These are phyloP conservation scores for Wallacemonas sp. DNA, from an alignment of 208 protist species.

Conservation along the genomic window DNA sequence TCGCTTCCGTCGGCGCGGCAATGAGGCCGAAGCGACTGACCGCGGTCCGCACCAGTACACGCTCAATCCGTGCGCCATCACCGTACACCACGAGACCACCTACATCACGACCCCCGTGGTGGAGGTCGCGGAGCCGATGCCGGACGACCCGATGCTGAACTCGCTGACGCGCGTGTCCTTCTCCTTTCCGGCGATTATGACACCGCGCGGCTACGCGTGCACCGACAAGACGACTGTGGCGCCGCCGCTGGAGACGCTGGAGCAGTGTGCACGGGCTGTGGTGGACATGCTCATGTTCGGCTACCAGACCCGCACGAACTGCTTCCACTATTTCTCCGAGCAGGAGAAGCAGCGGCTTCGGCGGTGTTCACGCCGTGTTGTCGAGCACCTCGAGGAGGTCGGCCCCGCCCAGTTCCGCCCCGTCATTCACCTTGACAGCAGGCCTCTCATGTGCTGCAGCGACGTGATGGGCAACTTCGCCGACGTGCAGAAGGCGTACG, in stretches of 20 bases:
- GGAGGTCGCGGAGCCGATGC: not conserved
- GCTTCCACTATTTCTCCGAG: conserved; percentile 12
- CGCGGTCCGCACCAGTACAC: not conserved
- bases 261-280: conserved; percentile 7
- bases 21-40: not conserved
- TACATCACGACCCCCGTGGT: conserved; percentile 9
- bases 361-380: not conserved
- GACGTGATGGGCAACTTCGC: conserved; percentile 77
- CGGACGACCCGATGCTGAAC: conserved; percentile 8
- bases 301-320: conserved; percentile 10
- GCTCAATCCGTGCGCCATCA: conserved; percentile 7
- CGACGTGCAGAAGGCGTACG: conserved; percentile 49
- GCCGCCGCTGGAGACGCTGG: not conserved
- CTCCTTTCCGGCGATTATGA: not conserved
- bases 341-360: conserved; percentile 8
- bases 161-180: conserved; percentile 3
- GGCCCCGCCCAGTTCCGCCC: conserved; percentile 14
- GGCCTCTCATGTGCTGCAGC: conserved; percentile 68
- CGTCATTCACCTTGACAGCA: conserved; percentile 44
- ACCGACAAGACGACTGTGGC: not conserved
- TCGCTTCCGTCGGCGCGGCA: not conserved
- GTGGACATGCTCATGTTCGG: conserved; percentile 8
- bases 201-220: conserved; percentile 3
- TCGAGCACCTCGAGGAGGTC: conserved; percentile 13
- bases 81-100: not conserved